Evolutionary conservation across 2,329 filamentous ascomycete genomes (phyloP).

Genomic region (Graphilbum fragrans): DNA sequence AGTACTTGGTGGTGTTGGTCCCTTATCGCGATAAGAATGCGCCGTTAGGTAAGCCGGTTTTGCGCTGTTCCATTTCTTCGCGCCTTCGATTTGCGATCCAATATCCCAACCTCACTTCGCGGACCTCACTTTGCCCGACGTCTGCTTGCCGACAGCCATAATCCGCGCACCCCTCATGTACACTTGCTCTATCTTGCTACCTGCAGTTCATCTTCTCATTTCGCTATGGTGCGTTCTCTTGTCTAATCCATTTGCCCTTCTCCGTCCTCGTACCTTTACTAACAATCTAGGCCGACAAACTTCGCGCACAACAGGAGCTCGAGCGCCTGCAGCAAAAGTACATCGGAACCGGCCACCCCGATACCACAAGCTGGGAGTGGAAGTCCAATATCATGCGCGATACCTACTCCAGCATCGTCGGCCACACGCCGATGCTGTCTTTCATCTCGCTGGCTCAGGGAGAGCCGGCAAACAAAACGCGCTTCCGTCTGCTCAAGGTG

Average conservation of each 20-base stretch:
- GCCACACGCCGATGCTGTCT: slow-evolving; percentile 75
- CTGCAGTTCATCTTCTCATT: not conserved
- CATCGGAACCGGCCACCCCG: slow-evolving; percentile 88
- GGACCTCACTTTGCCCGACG: no score
- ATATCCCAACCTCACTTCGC: no score
- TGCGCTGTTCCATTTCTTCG: not conserved
- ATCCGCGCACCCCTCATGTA: no score
- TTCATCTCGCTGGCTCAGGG: slow-evolving; percentile 88
- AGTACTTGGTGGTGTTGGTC: no score
- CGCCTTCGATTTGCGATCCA: no score
- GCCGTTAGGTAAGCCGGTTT: not conserved
- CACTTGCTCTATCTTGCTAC: no score
- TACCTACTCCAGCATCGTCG: slow-evolving; percentile 77
- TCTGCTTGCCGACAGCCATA: no score
- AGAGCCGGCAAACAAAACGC: slow-evolving; percentile 67
- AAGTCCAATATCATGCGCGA: slow-evolving; percentile 91
- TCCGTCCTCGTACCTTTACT: not conserved
- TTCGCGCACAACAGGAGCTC: slow-evolving; percentile 93
- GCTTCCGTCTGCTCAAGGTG: slow-evolving; percentile 68
- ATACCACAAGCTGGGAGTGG: slow-evolving; percentile 97
- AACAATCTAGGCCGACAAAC: slow-evolving; percentile 69
- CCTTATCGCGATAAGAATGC: not conserved
- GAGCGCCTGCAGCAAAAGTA: slow-evolving; percentile 94
- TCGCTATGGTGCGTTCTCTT: slow-evolving; percentile 9
- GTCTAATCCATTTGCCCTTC: not conserved